Conservation (phyloP, 1,284 basidiomycete species). For the Laetiporus sulphureus region DNA sequence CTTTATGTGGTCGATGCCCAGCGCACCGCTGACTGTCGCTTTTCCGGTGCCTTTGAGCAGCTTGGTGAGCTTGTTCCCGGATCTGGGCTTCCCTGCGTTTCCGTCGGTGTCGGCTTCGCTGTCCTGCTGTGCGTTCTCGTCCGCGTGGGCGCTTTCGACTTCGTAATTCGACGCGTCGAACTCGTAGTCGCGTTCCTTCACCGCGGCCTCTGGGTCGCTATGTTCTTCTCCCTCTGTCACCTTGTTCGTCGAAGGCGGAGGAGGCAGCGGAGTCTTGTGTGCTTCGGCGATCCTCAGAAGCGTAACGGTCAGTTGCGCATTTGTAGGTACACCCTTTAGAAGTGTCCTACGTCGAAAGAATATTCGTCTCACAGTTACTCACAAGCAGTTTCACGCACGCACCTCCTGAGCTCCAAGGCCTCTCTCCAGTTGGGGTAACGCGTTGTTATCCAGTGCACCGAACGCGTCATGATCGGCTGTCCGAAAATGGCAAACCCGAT, state of each 20-base stretch:
- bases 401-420: slow-evolving; percentile 37
- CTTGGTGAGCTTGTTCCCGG: slow-evolving; percentile 17
- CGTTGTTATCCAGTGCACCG: slow-evolving; percentile 31
- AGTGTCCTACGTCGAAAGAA: slow-evolving; percentile 30
- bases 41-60: slow-evolving; percentile 20
- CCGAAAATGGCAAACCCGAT: slow-evolving; percentile 46
- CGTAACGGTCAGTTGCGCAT: slow-evolving; percentile 48
- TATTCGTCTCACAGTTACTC: neutral
- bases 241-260: slow-evolving; percentile 27
- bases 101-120: slow-evolving; percentile 4
- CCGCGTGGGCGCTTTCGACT: slow-evolving; percentile 13
- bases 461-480: slow-evolving; percentile 37
- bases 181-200: slow-evolving; percentile 14
- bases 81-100: slow-evolving; percentile 12
- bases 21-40: slow-evolving; percentile 17
- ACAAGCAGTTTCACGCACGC: slow-evolving; percentile 10
- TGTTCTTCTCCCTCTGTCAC: slow-evolving; percentile 1
- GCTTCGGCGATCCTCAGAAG: slow-evolving; percentile 42
- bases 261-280: slow-evolving; percentile 35
- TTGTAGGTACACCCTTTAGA: slow-evolving; percentile 45
- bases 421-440: slow-evolving; percentile 42
- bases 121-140: slow-evolving; percentile 4
- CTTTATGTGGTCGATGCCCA: slow-evolving; percentile 23
- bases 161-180: slow-evolving; percentile 21
- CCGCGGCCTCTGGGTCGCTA: slow-evolving; percentile 10